Conservation (phyloP, 208 protist genomes). For the Acanthamoeba lenticulata region DNA sequence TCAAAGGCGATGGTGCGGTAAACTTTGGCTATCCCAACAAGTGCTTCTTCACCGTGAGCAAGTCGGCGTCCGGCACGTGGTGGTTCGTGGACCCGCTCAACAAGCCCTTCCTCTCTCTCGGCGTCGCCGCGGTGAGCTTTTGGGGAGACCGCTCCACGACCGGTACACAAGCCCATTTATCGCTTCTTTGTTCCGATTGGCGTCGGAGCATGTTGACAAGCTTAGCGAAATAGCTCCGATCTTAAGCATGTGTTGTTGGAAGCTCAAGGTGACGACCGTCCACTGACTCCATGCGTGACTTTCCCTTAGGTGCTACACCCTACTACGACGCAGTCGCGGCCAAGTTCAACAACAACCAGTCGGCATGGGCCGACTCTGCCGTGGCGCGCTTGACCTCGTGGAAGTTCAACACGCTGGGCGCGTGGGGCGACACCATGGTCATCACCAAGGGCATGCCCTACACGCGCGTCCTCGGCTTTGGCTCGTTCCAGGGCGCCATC, state of each 20-base stretch:
- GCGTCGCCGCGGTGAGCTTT: neutral
- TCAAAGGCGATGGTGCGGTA: neutral
- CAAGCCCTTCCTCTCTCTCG: neutral
- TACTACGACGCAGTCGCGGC: neutral
- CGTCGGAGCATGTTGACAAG: neutral
- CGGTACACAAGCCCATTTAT: neutral
- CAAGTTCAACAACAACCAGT: neutral
- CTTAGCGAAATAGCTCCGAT: too few relatives aligned
- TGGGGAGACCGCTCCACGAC: neutral
- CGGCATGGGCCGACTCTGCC: neutral
- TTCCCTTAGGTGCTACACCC: neutral
- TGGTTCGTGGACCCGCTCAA: neutral
- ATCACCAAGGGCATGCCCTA: slow-evolving; percentile 13
- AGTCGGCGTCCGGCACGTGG: neutral
- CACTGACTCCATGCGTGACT: neutral
- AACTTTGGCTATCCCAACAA: neutral
- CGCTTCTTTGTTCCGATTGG: neutral
- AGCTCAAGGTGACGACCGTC: neutral
- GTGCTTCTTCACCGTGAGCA: neutral
- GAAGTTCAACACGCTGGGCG: slow-evolving; percentile 33
- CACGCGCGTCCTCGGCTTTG: neutral
- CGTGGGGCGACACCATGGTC: neutral
- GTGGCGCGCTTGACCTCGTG: neutral
- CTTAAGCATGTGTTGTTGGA: too few relatives aligned
- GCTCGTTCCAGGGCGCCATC: neutral